Percentiles rank a stretch among this genome's conserved stretches.
Evolutionary conservation across 2,329 filamentous ascomycete species (phyloP).

Genomic region (Ceratocystis eucalypticola): DNA sequence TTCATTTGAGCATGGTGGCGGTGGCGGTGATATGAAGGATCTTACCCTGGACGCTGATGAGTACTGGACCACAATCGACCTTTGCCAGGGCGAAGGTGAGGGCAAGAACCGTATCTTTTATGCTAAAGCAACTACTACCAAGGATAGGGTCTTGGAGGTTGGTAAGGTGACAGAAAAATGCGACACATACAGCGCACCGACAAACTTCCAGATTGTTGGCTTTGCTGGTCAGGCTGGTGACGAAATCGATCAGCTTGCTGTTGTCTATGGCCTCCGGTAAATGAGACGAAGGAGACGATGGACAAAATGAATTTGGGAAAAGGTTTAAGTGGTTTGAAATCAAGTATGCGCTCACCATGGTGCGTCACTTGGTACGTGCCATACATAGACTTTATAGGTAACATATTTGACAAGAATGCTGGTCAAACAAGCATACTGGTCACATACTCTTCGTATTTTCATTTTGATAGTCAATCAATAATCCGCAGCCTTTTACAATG

Average conservation of each 20-base stretch:
- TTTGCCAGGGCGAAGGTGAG: slow-evolving; percentile 38
- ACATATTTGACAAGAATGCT: no score
- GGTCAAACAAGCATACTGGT: no score
- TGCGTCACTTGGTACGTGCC: no score
- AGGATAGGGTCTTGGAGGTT: slow-evolving; percentile 32
- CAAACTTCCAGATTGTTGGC: slow-evolving; percentile 40
- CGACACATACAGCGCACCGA: slow-evolving; percentile 32
- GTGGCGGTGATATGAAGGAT: slow-evolving; percentile 32
- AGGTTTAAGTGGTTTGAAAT: no score
- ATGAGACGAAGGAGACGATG: neutral
- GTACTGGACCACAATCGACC: slow-evolving; percentile 34
- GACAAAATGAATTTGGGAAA: no score
- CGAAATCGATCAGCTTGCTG: slow-evolving; percentile 42
- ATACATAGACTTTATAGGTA: no score
- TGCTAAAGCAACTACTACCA: slow-evolving; percentile 37
- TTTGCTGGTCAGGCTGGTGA: slow-evolving; percentile 39
- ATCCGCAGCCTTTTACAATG: no score
- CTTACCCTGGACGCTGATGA: slow-evolving; percentile 35
- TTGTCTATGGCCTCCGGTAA: slow-evolving; percentile 34
- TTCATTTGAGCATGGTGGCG: slow-evolving; percentile 38
- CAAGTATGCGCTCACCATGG: no score
- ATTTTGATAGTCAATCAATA: no score
- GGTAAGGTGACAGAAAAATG: slow-evolving; percentile 37
- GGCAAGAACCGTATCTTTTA: slow-evolving; percentile 41
- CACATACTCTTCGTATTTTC: no score